Conservation (phyloP, 192 early-diverging fungal species). For the Podila epicladia region DNA sequence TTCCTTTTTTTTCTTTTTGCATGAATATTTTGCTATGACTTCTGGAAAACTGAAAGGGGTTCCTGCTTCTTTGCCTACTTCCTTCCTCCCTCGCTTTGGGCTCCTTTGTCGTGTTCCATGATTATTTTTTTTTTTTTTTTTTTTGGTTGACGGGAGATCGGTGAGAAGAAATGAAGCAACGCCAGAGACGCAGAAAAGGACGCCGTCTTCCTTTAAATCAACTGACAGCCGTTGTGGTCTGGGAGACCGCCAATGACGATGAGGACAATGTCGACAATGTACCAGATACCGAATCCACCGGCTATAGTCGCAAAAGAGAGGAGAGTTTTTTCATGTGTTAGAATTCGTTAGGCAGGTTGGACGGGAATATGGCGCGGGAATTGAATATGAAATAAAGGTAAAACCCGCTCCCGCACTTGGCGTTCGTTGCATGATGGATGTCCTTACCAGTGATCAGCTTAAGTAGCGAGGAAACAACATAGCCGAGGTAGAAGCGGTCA, state of each 20-base stretch:
- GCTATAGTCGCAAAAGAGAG: slow-evolving; percentile 6
- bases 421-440: too few relatives aligned
- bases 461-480: slow-evolving; percentile 55
- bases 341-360: neutral
- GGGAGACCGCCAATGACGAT: slow-evolving; percentile 48
- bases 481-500: slow-evolving; percentile 66
- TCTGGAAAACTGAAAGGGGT: neutral
- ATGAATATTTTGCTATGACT: neutral
- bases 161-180: too few relatives aligned
- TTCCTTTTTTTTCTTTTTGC: neutral
- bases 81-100: neutral
- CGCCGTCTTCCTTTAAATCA: neutral
- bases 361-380: neutral
- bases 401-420: neutral
- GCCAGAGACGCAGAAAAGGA: too few relatives aligned
- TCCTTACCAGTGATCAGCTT: slow-evolving; percentile 53
- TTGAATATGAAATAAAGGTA: neutral
- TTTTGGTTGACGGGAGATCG: neutral
- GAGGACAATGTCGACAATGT: slow-evolving; percentile 52
- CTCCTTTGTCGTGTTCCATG: neutral
- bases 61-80: neutral
- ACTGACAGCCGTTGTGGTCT: slow-evolving; percentile 49
- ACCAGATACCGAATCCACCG: slow-evolving; percentile 62
- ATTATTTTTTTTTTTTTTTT: too few relatives aligned
- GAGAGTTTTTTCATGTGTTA: neutral